These are phyloP conservation scores for Chloris gayana DNA, from an alignment of 176 grass and related monocot genomes.

Conservation along the genomic window DNA sequence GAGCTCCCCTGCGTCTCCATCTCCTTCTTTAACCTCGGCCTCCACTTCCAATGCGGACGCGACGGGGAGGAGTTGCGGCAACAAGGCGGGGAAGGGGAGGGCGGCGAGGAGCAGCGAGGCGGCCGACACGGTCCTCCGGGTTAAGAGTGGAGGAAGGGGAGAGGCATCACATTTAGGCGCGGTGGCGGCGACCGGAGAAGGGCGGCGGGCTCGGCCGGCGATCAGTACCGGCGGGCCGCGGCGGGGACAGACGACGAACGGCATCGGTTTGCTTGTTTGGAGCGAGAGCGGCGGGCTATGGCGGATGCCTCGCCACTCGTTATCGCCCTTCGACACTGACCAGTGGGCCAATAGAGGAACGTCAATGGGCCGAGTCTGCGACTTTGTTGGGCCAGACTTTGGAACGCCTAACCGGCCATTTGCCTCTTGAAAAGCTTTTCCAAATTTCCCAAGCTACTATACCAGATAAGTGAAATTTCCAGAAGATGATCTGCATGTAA, in stretches of 20 bases:
- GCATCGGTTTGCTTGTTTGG: conserved; percentile 26
- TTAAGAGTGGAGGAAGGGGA: background rate
- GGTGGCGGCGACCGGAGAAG: background rate
- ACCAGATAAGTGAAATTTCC: too few relatives aligned
- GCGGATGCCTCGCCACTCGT: conserved; percentile 11
- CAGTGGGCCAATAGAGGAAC: background rate
- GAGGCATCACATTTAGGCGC: conserved; percentile 1
- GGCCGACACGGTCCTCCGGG: conserved; percentile 40
- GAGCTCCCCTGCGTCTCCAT: background rate
- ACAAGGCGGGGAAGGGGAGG: conserved; percentile 40
- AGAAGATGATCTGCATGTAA: too few relatives aligned
- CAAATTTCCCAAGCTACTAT: too few relatives aligned
- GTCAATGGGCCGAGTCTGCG: background rate
- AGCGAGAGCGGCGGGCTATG: background rate
- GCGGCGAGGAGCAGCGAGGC: conserved; percentile 46
- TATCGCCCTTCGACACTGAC: conserved; percentile 4
- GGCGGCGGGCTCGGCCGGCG: conserved; percentile 30
- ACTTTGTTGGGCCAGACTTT: background rate
- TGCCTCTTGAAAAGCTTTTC: too few relatives aligned
- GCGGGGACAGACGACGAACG: conserved; percentile 42
- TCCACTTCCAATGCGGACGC: conserved; percentile 39
- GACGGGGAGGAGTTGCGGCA: conserved; percentile 5
- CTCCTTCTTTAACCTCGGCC: background rate
- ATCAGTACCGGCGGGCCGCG: conserved; percentile 44
- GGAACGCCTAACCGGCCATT: background rate